A percentile compares a stretch with the other conserved stretches of the same genome.
phyloP scores from a whole-genome alignment of 345 rosid species.

The Eucalyptus leucophloia region DNA sequence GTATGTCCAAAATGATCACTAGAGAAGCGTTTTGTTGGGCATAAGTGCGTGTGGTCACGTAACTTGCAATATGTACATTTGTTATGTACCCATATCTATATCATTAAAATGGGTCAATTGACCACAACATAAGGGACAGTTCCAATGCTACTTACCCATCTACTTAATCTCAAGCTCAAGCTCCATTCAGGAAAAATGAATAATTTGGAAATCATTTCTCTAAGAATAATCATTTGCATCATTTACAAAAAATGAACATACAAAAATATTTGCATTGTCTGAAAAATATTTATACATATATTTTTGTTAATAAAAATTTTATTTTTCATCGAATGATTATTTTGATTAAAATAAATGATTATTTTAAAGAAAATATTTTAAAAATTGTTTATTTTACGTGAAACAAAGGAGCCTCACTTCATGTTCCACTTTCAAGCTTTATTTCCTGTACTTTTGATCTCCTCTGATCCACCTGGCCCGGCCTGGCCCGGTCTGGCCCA shows the following conservation, averaged over 20 bases:
- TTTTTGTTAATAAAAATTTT: fast-evolving
- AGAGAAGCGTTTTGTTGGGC: neutral
- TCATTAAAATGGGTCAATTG: neutral
- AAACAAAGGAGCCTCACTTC: neutral
- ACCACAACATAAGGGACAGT: neutral
- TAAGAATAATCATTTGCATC: neutral
- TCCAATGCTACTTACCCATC: neutral
- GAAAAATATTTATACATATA: neutral
- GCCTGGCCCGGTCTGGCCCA: neutral
- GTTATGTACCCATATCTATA: neutral
- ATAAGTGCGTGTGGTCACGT: neutral
- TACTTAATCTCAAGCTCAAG: neutral
- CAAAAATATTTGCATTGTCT: neutral
- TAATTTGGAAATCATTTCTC: neutral
- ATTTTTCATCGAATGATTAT: neutral
- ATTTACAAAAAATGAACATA: neutral
- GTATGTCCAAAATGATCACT: neutral
- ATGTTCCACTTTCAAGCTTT: neutral
- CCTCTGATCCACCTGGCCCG: too few relatives aligned
- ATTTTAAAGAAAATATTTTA: neutral
- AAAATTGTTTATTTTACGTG: neutral
- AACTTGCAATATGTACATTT: neutral
- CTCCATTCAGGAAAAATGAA: neutral
- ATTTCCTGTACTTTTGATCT: neutral
- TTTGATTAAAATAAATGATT: neutral